Evolutionary conservation across 2,329 filamentous ascomycete species (phyloP).

Genomic region (Fusarium agapanthi): DNA sequence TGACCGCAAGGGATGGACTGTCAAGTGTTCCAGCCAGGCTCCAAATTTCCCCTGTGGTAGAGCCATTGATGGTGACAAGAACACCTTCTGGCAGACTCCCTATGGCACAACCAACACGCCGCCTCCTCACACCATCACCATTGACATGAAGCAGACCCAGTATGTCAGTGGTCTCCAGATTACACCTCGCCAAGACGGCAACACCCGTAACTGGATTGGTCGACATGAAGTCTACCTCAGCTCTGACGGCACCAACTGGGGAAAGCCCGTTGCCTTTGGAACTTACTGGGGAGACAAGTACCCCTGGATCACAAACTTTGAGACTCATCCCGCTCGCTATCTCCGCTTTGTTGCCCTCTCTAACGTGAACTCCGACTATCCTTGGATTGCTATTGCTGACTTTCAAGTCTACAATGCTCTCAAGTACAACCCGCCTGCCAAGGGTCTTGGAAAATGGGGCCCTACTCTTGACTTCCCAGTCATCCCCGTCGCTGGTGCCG

Average conservation of each 20-base stretch:
- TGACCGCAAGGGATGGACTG: constrained; percentile 28
- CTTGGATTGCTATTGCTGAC: constrained; percentile 33
- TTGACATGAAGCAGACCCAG: constrained; percentile 29
- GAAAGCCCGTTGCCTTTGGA: constrained; percentile 24
- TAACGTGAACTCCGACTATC: constrained; percentile 9
- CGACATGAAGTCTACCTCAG: constrained; percentile 27
- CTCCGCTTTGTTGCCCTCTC: constrained; percentile 25
- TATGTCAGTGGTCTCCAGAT: constrained; percentile 28
- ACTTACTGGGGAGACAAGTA: constrained; percentile 33
- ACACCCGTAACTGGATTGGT: constrained; percentile 22
- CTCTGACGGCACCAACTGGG: constrained; percentile 28
- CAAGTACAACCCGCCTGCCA: constrained; percentile 16
- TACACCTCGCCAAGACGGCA: constrained; percentile 28
- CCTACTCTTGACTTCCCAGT: constrained; percentile 32
- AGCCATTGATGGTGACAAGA: constrained; percentile 23
- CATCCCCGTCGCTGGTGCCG: constrained; percentile 31
- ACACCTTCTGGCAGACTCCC: constrained; percentile 32
- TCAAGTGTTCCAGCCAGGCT: constrained; percentile 29
- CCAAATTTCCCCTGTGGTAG: constrained; percentile 13
- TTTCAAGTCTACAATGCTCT: constrained; percentile 28
- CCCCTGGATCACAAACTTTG: constrained; percentile 28
- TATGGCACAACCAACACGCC: constrained; percentile 22
- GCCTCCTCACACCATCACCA: constrained; percentile 20
- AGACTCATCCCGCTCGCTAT: constrained; percentile 33
- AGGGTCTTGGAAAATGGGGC: constrained; percentile 30